Conservation (phyloP, 768 basidiomycete genomes). For the Rhizopogon vesiculosus region DNA sequence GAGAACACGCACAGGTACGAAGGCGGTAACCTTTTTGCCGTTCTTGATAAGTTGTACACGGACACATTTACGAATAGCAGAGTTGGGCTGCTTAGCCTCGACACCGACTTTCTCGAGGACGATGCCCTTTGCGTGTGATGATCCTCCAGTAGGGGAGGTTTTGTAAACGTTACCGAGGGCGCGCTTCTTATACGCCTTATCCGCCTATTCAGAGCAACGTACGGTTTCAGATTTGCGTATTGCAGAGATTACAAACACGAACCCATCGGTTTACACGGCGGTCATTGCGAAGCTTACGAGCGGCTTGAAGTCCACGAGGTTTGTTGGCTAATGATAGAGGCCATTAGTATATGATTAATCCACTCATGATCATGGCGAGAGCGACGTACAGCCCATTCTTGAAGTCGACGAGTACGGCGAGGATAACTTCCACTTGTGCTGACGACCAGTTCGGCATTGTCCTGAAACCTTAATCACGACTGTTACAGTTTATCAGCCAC, state of each 20-base stretch:
- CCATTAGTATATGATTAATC: not conserved
- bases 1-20: slow-evolving; percentile 79
- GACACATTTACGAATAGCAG: slow-evolving; percentile 99
- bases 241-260: slow-evolving; percentile 24
- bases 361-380: slow-evolving; percentile 1
- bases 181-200: slow-evolving; percentile 99
- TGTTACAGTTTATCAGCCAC: slow-evolving; percentile 41
- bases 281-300: slow-evolving; percentile 93
- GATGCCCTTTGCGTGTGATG: slow-evolving; percentile 99
- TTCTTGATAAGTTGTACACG: slow-evolving; percentile 99
- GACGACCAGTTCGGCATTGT: slow-evolving; percentile 21
- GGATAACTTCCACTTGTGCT: slow-evolving; percentile 12
- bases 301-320: slow-evolving; percentile 98
- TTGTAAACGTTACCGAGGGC: slow-evolving; percentile 99
- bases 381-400: slow-evolving; percentile 82
- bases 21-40: slow-evolving; percentile 99
- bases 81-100: slow-evolving; percentile 99
- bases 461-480: slow-evolving; percentile 38
- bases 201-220: slow-evolving; percentile 55
- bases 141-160: slow-evolving; percentile 98
- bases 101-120: slow-evolving; percentile 99
- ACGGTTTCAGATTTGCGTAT: slow-evolving; percentile 10
- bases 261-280: slow-evolving; percentile 98
- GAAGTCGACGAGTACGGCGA: slow-evolving; percentile 49
- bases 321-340: slow-evolving; percentile 70